Percentiles rank a stretch among this genome's conserved stretches.
These are phyloP conservation scores for Saururus chinensis DNA, from an alignment of 164 flowering plant species.

Conservation along the genomic window DNA sequence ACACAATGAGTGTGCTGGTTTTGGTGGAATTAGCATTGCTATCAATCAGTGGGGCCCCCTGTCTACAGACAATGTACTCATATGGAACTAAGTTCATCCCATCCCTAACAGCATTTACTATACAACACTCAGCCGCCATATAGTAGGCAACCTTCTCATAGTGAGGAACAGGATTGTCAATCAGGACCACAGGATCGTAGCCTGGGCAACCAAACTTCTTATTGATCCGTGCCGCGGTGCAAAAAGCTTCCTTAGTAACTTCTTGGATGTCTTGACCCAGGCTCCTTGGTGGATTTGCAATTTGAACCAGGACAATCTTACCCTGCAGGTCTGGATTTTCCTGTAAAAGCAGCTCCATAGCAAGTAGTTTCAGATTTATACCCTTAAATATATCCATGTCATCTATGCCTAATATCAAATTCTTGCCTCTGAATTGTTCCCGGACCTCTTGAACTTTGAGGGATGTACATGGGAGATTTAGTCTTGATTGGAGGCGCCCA, in stretches of 20 bases:
- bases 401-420: slow-evolving; percentile 12
- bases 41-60: slow-evolving; percentile 8
- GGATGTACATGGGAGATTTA: slow-evolving; percentile 6
- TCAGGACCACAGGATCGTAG: slow-evolving; percentile 11
- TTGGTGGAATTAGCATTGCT: background rate
- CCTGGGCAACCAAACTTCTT: slow-evolving; percentile 9
- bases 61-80: slow-evolving; percentile 14
- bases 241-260: slow-evolving; percentile 8
- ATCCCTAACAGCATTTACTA: slow-evolving; percentile 20
- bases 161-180: slow-evolving; percentile 6
- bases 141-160: slow-evolving; percentile 14
- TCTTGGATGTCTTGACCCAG: slow-evolving; percentile 14
- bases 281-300: slow-evolving; percentile 15
- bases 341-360: slow-evolving; percentile 13
- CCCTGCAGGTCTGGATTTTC: slow-evolving; percentile 11
- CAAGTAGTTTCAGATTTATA: slow-evolving; percentile 13
- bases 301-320: slow-evolving; percentile 15
- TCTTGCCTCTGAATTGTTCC: slow-evolving; percentile 10
- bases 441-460: slow-evolving; percentile 11
- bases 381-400: slow-evolving; percentile 20
- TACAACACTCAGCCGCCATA: slow-evolving; percentile 12
- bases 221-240: slow-evolving; percentile 11
- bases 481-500: slow-evolving; percentile 11
- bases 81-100: slow-evolving; percentile 19
- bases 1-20: slow-evolving; percentile 12